These are phyloP conservation scores for Bipolaris zeicola DNA, from an alignment of 2,329 filamentous ascomycete genomes.

Conservation along the genomic window DNA sequence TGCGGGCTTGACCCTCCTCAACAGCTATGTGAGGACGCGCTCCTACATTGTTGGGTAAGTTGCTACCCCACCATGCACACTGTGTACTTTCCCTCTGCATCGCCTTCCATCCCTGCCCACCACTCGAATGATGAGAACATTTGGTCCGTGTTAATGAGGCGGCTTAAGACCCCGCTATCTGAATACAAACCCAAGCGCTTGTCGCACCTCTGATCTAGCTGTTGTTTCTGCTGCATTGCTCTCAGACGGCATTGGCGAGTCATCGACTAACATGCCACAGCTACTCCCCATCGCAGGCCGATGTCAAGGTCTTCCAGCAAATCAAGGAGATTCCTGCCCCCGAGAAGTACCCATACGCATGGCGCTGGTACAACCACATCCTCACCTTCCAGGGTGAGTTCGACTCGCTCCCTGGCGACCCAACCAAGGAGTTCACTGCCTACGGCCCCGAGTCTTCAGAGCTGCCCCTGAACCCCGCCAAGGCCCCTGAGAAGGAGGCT, in stretches of 20 bases:
- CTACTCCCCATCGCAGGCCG: constrained; percentile 82
- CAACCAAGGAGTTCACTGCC: constrained; percentile 82
- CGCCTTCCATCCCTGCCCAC: constrained; percentile 31
- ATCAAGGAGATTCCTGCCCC: constrained; percentile 75
- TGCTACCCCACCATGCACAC: constrained; percentile 36
- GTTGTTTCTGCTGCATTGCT: constrained; percentile 20
- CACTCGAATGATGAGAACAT: constrained; percentile 75
- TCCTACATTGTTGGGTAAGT: constrained; percentile 86
- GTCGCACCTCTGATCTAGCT: constrained; percentile 71
- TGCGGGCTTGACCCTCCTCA: constrained; percentile 70
- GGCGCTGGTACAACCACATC: constrained; percentile 99
- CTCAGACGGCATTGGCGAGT: constrained; percentile 16
- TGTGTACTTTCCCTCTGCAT: constrained; percentile 25
- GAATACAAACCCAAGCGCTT: constrained; percentile 77
- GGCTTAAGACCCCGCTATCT: constrained; percentile 87
- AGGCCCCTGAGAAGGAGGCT: constrained; percentile 69
- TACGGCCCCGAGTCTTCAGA: constrained; percentile 86
- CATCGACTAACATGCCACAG: constrained; percentile 49
- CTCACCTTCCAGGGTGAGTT: constrained; percentile 92
- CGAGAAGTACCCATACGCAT: constrained; percentile 89
- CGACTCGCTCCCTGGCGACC: constrained; percentile 85
- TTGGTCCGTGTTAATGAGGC: constrained; percentile 97
- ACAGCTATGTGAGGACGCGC: constrained; percentile 74
- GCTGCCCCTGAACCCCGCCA: constrained; percentile 82
- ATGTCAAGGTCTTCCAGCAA: constrained; percentile 94